Evolutionary conservation across 129 eudicot species (phyloP), one percentile per base, ranked within the genome.

Genomic region (Arctium lappa): DNA sequence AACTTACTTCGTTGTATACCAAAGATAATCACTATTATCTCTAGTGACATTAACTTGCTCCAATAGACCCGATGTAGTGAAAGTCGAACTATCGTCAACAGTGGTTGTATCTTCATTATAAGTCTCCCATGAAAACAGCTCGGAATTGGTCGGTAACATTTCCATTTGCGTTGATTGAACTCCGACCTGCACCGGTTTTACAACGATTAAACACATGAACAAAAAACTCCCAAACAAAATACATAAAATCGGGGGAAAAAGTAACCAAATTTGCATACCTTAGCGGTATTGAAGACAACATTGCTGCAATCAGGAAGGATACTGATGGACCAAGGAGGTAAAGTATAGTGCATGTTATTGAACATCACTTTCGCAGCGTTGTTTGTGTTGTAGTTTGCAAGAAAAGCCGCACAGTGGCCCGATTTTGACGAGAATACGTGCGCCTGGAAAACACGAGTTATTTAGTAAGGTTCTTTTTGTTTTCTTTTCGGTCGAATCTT

Each of bases 321-420:
- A 74, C 91, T 88, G 83, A 88, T 88, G 15, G 91, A 86, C 91
- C 91, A 88, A 34, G 91, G 91, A 15, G 91, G 91, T n/a, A 88
- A 78, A 29, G 73, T 88, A 73, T 88, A 88, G 79, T 88, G 91
- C 91, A 85, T 85, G 84, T 85, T 82, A 70, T 88, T 88, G 44
- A 85, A 89, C 88, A 79, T 84, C 69, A 89, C 90, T 87, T 84
- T 88, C 15, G 86, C 90, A 29, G 90, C 79, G 6, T 80, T 81
- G 12, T 85, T 76, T 2, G 87, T 76, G 53, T 89, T 82, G 83
- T 79, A 86, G 36, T 89, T 89, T 70, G 92, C 83, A 1, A 89
- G 82, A 84, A 89, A 89, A 72, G 90, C 90, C 2, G 90, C 88
- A 86, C 90, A 89, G 27, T 86, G 77, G 56, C 90, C 90, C 0